Evolutionary conservation across 1,284 basidiomycete species (phyloP), one percentile per base, ranked within the genome.

Genomic region (Filobasidium uniguttulatum): DNA sequence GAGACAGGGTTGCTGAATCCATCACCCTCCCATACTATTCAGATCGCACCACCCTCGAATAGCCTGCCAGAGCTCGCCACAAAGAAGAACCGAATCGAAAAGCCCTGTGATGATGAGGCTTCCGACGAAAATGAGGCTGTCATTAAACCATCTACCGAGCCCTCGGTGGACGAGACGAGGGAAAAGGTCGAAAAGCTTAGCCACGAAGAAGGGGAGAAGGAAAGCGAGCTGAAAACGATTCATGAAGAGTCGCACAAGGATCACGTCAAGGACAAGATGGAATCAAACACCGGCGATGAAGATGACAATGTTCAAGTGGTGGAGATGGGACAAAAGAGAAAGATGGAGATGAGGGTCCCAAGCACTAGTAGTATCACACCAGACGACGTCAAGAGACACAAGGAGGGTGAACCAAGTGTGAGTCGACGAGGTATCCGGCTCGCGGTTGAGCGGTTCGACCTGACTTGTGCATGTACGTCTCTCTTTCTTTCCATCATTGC

Each of bases 31-130:
- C 25, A 9, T 37, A 34, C 12, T 26, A 7, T 9, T n/a, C 10
- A 49, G 50, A 19, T 20, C 15, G 44, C 52, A 10, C 53, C 52
- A 20, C 14, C 53, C 8, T 45, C 57, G 3, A 41, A 53, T 26
- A 30, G 47, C 8, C 46, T 48, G 5, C 29, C 48, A 1, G 46
- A 58, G n/a, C 53, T 62, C 28, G 57, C 58, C 25, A 48, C 60
- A n/a, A 68, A 68, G 59, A 67, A 67, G 61, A 65, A 68, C 54
- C 59, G 65, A n/a, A 45, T 63, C 15, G 62, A 50, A 25, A 17
- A 30, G 10, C 57, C 23, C 35, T 54, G 15, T 49, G 49, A 17
- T 29, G 50, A 22, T 30, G 50, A 48, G 38, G 48, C 47, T 22
- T 54, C 49, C 23, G 29, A 26, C 12, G 36, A 26, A 3, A 46